These are phyloP conservation scores for Aristolochia fimbriata DNA, from an alignment of 164 flowering plant species.

Conservation along the genomic window DNA sequence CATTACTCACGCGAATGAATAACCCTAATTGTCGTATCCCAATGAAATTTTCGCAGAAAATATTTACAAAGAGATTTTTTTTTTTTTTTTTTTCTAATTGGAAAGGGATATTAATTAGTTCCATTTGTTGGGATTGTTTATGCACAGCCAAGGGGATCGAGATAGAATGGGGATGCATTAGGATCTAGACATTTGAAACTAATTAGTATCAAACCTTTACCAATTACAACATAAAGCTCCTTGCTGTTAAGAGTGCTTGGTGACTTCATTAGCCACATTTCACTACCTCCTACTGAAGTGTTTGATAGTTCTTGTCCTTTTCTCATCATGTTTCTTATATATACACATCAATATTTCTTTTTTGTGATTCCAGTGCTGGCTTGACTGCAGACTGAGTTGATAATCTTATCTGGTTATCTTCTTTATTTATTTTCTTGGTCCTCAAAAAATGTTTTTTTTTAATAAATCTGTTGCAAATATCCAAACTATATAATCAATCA, in stretches of 20 bases:
- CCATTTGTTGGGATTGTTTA: not conserved
- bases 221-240: no score
- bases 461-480: no score
- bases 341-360: not conserved
- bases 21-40: not conserved
- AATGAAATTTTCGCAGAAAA: not conserved
- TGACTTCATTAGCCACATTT: slow-evolving; percentile 9
- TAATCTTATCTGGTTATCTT: no score
- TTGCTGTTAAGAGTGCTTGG: slow-evolving; percentile 8
- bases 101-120: not conserved
- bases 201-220: no score
- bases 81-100: no score
- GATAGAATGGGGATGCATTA: slow-evolving; percentile 1
- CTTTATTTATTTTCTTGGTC: no score
- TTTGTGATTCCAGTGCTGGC: not conserved
- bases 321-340: slow-evolving; percentile 5
- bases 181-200: no score
- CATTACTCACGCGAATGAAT: not conserved
- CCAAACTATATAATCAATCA: no score
- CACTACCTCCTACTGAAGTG: not conserved
- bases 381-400: no score
- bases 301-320: slow-evolving; percentile 8
- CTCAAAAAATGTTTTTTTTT: no score
- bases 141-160: not conserved
- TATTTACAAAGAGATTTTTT: no score